Percentiles rank a stretch among this genome's conserved stretches.
Evolutionary conservation across 176 grass and related monocot species (phyloP).

Genomic region (Rhynchospora breviuscula): DNA sequence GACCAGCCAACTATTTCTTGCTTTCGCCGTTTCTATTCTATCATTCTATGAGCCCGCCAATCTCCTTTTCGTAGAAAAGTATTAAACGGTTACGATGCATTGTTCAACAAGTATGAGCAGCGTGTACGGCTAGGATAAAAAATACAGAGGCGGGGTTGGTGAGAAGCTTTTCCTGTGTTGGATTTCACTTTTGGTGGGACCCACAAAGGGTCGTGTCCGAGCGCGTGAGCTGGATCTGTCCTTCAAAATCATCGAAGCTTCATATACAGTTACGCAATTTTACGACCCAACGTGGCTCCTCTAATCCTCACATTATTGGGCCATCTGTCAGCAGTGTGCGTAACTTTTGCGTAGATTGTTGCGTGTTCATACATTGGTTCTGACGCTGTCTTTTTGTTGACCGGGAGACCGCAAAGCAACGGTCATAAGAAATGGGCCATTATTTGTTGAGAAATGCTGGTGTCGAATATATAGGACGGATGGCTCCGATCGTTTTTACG

Average conservation of each 20-base stretch:
- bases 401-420: background rate
- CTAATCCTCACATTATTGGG: background rate
- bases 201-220: background rate
- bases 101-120: background rate
- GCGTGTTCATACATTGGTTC: background rate
- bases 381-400: slow-evolving; percentile 2
- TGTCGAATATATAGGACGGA: too few species aligned
- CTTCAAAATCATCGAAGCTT: background rate
- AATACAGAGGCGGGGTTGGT: slow-evolving; percentile 3
- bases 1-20: background rate
- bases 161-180: background rate
- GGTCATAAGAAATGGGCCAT: background rate
- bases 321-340: background rate
- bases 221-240: background rate
- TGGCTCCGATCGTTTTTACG: too few species aligned
- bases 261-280: background rate
- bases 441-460: too few species aligned
- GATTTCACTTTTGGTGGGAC: background rate
- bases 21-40: background rate
- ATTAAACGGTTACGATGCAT: background rate
- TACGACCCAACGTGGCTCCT: background rate
- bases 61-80: background rate
- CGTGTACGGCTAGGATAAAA: background rate
- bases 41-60: slow-evolving; percentile 7
- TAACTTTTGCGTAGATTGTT: background rate